Evolutionary conservation across 2,329 filamentous ascomycete genomes (phyloP), one percentile per base, ranked within the genome.

Genomic region (Malbranchea zuffiana): DNA sequence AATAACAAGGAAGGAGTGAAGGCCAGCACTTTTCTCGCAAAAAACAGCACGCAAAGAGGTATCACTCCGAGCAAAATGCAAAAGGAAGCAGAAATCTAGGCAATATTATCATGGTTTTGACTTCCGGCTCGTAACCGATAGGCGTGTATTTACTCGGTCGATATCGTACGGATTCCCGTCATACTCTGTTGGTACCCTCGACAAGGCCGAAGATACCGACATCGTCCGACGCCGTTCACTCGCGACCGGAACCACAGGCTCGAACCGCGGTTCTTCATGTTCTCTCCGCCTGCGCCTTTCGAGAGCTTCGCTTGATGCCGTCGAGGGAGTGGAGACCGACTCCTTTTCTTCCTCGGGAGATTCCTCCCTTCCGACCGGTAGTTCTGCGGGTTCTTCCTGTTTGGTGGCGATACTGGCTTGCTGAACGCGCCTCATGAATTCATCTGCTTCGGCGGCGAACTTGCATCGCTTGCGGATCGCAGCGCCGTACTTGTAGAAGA

Each of bases 401-500:
- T 13, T 18, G 31, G 16, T 35, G 13, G 5, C 6, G 11, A 28
- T 5, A 8, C 19, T 32, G 11, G 27, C 21, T 32, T 38, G 30
- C 6, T 39, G 63, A 36, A 72, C 51, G 30, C 60, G 60, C 34
- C 57, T 55, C 58, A 80, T 66, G 42, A 80, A 72, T 7, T 65
- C 66, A 19, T 78, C 76, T 5, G 80, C 74, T 56, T 83, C 71
- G 6, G 74, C 69, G 4, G 80, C 75, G 51, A 72, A 86, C 61
- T 79, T 78, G 68, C 80, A 84, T 51, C 67, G 72, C 54, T 68
- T 62, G 15, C 81, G 69, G 48, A 87, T 80, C 18, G 44, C 15
- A 5, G 57, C 62, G 25, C 82, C 82, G 54, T 83, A 84, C 48
- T 71, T 76, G 62, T 82, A 82, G 58, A 88, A 83, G 11, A 88